Conservation (phyloP, 176 grass and related monocot genomes). For the Triticum timopheevii region DNA sequence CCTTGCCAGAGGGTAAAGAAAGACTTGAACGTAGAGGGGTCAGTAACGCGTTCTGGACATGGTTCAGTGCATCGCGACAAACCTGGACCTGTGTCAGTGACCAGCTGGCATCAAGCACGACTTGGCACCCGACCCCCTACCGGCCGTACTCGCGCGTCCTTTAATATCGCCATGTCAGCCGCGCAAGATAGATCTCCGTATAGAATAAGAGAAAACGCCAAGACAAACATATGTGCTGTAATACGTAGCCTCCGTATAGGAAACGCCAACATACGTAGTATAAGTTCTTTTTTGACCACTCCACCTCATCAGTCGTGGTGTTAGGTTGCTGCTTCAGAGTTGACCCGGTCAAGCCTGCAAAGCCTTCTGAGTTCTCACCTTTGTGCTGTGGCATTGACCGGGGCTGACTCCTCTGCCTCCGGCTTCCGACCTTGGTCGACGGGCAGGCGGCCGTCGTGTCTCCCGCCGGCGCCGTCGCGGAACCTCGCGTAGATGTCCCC, state of each 20-base stretch:
- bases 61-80: neutral
- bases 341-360: slow-evolving; percentile 2
- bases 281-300: neutral
- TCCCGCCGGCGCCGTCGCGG: slow-evolving; percentile 2
- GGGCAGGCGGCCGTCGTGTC: slow-evolving; percentile 3
- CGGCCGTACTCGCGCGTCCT: neutral
- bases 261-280: neutral
- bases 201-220: too few relatives aligned
- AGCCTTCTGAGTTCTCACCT: neutral
- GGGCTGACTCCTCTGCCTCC: neutral
- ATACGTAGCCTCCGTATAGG: neutral
- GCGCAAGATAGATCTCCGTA: neutral
- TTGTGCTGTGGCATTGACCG: neutral
- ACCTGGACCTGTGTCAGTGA: neutral
- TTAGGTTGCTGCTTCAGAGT: neutral
- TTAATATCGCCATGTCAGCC: neutral
- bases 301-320: neutral
- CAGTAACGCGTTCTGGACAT: neutral
- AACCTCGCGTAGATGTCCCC: slow-evolving; percentile 33
- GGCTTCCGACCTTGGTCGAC: neutral
- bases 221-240: too few relatives aligned
- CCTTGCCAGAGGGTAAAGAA: too few relatives aligned
- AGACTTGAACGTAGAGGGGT: too few relatives aligned
- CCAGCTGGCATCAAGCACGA: neutral
- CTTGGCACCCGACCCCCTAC: neutral